Evolutionary conservation across 305 asterid genomes (phyloP), one percentile per base, ranked within the genome.

Genomic region (Euphrasia arctica): DNA sequence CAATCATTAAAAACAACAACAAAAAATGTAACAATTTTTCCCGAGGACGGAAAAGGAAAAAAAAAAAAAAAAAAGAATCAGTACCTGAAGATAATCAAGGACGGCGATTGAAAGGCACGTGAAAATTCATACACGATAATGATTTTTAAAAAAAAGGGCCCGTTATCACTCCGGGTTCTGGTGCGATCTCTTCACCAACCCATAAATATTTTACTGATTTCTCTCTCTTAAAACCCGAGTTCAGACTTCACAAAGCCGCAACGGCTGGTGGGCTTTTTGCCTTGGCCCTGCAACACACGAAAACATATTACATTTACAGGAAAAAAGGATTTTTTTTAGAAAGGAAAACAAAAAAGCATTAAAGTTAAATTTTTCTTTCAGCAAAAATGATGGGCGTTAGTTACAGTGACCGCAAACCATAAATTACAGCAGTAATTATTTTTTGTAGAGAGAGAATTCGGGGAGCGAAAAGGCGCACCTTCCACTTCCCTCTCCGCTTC

Each of bases 211-310:
- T 67, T 73, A 67, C 43, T 54, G 57, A 54, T 66, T 43, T 48
- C 18, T 14, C 54, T 48, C 54, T 48, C 54, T 12, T 5, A 47
- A 63, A 67, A 47, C 54, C 49, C 12, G 78, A 58, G 79, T 39
- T 39, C 47, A 77, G 75, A 74, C 84, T 76, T 79, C 73, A 57
- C 76, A 70, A 67, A 76, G 81, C 81, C 82, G 90, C 90, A 86
- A 81, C 83, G 73, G 72, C 82, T 65, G 88, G 83, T 79, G 77
- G 77, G 75, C 69, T 75, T 72, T 80, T 75, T 64, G 63, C 56
- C 61, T 61, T 58, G 66, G 42, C 71, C 45, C 74, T 74, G 78
- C 54, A 65, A 71, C 81, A 68, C 62, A 74, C 51, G 51, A 62
- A 63, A 49, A 54, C 62, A 68, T 65, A 67, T 67, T 63, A 65